Conservation (phyloP, 305 asterid genomes). For the Fraxinus dipetala region DNA sequence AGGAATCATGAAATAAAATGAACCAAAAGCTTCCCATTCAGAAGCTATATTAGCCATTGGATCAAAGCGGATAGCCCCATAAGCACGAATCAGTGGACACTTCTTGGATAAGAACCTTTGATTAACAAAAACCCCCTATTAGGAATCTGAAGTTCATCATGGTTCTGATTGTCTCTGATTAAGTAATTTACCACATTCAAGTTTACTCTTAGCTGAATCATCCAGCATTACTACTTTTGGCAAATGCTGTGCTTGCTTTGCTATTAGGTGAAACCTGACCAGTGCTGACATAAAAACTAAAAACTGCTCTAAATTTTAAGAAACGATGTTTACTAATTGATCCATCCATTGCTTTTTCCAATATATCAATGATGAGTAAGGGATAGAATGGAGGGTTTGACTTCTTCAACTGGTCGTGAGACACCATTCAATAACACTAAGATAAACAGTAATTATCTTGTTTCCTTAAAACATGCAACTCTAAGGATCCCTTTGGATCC, state of each 20-base stretch:
- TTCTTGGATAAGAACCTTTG: conserved; percentile 76
- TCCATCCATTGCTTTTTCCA: background rate
- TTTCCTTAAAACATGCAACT: background rate
- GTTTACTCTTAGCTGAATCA: background rate
- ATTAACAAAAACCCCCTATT: background rate
- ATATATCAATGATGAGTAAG: background rate
- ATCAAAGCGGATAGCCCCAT: conserved; percentile 88
- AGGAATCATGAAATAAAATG: conserved; percentile 90
- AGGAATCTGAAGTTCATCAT: conserved; percentile 10
- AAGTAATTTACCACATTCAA: background rate
- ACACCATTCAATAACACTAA: background rate
- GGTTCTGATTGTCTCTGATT: background rate
- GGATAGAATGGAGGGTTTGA: background rate
- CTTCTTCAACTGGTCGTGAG: background rate
- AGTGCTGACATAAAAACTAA: background rate
- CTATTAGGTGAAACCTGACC: background rate
- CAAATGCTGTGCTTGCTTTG: background rate
- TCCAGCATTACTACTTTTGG: background rate
- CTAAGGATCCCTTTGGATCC: background rate
- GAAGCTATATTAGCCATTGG: conserved; percentile 50
- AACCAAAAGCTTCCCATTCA: conserved; percentile 88
- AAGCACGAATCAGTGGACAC: conserved; percentile 86
- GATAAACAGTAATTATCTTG: background rate
- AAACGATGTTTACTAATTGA: background rate
- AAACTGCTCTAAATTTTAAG: background rate